Evolutionary conservation across 345 rosid species (phyloP), one percentile per base, ranked within the genome.

Genomic region (Eucalyptus regnans): DNA sequence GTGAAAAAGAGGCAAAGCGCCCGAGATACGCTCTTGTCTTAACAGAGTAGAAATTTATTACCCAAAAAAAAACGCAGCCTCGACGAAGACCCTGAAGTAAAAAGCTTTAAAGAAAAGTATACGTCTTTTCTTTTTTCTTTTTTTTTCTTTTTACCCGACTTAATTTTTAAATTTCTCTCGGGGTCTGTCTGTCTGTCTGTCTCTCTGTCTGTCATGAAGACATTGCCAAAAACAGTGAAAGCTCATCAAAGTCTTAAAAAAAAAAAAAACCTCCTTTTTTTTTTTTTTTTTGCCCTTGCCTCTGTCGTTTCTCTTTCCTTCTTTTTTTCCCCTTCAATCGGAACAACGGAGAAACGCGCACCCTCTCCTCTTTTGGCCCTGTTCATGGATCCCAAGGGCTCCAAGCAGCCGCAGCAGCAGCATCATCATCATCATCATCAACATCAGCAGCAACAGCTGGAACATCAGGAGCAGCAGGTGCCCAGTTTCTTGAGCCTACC

Each of bases 311-410:
- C 46, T 9, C 46, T 71, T 43, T 71, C 83, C 12, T 37, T 71
- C 83, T 37, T 20, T 91, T 93, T 94, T 86, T 89, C 92, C 88
- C 89, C 94, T 91, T 93, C 93, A 91, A 93, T 93, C 93, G 91
- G 76, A 86, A 50, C 54, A 14, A 17, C 41, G 49, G 56, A 86
- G 62, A 51, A 50, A 86, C 62, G 44, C 62, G 37, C 60, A 89
- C 91, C 44, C 56, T 54, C 86, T 50, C 14, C 56, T 51, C 31
- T 87, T 86, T 81, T 71, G 37, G 62, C 48, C 80, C 89, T 89
- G 90, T 92, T 90, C 89, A 95, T 95, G 96, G 96, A 95, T 95
- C 95, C 95, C 94, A 93, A 95, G 93, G 89, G 87, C 91, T 92
- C 95, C 64, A 92, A 90, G 50, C 91, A 71, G 7, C 62, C 23